Evolutionary conservation across 2,329 filamentous ascomycete genomes (phyloP).

Genomic region (Monascus ruber): DNA sequence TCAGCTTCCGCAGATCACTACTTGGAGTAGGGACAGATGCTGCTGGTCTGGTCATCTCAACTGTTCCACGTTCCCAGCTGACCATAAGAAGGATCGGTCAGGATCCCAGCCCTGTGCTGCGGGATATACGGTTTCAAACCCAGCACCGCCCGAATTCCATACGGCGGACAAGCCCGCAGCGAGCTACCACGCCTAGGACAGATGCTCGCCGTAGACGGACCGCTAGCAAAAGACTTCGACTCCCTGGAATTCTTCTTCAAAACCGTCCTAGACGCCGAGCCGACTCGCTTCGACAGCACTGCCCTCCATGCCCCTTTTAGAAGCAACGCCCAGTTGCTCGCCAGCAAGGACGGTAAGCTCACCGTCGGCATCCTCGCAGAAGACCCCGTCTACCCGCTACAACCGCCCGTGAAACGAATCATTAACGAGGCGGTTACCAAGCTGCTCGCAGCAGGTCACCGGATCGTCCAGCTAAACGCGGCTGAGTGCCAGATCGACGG

Average conservation of each 20-base stretch:
- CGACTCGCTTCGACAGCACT: slow-evolving; percentile 37
- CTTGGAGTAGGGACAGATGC: slow-evolving; percentile 27
- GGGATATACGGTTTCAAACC: slow-evolving; percentile 28
- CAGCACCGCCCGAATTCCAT: slow-evolving; percentile 18
- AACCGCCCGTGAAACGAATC: slow-evolving; percentile 40
- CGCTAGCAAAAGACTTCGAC: slow-evolving; percentile 8
- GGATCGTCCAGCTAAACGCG: slow-evolving; percentile 26
- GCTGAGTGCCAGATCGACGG: slow-evolving; percentile 15
- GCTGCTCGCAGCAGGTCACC: slow-evolving; percentile 36
- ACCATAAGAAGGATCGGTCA: slow-evolving; percentile 12
- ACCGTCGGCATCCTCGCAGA: slow-evolving; percentile 40
- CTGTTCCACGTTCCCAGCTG: no score
- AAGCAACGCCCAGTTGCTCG: slow-evolving; percentile 2
- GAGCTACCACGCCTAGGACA: slow-evolving; percentile 8
- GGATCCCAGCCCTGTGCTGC: slow-evolving; percentile 25
- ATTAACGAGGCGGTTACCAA: slow-evolving; percentile 29
- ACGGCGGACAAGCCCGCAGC: slow-evolving; percentile 14
- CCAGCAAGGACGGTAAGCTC: slow-evolving; percentile 13
- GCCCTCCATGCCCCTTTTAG: slow-evolving; percentile 39
- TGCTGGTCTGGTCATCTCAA: slow-evolving; percentile 8
- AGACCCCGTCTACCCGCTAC: slow-evolving; percentile 38
- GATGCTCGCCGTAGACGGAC: slow-evolving; percentile 8
- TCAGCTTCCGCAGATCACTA: slow-evolving; percentile 25
- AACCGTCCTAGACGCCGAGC: slow-evolving; percentile 26
- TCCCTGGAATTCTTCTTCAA: slow-evolving; percentile 34